Evolutionary conservation across 306 rosid species (phyloP).

Genomic region (Astragalus glycyphyllos): DNA sequence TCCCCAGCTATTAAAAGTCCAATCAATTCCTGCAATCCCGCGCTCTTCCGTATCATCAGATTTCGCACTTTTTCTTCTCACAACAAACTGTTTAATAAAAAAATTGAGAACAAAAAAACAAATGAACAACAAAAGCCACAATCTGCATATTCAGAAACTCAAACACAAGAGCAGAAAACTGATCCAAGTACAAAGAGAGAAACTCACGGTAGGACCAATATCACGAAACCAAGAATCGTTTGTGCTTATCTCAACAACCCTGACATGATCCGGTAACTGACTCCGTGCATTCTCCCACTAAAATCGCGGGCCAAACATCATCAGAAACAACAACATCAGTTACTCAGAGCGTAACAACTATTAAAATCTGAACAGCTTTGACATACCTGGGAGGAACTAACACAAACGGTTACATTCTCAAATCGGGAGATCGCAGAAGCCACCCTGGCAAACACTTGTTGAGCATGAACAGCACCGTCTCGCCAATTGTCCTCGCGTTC

Average conservation of each 20-base stretch:
- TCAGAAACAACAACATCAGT: background rate
- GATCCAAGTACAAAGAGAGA: conserved; percentile 23
- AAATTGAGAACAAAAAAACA: background rate
- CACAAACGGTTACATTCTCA: conserved; percentile 84
- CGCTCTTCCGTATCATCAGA: conserved; percentile 43
- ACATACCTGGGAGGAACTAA: conserved; percentile 68
- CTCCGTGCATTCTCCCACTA: conserved; percentile 86
- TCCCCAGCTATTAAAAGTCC: conserved; percentile 97
- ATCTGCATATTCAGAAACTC: background rate
- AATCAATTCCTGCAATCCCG: conserved; percentile 83
- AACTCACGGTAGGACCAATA: conserved; percentile 81
- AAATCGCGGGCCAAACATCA: background rate
- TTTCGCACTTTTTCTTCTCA: conserved; percentile 47
- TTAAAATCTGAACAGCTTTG: background rate
- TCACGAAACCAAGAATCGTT: conserved; percentile 97
- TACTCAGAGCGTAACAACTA: background rate
- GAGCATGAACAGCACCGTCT: conserved; percentile 66
- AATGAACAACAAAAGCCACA: background rate
- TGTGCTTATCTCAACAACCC: conserved; percentile 77
- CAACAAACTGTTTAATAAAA: conserved; percentile 75
- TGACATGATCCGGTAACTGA: conserved; percentile 65
- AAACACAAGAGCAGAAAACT: background rate
- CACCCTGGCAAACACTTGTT: conserved; percentile 58
- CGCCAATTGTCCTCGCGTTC: conserved; percentile 96
- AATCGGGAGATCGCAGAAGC: conserved; percentile 85